Conservation (phyloP, 2,329 filamentous ascomycete genomes). For the Simplicillium aogashimaense region DNA sequence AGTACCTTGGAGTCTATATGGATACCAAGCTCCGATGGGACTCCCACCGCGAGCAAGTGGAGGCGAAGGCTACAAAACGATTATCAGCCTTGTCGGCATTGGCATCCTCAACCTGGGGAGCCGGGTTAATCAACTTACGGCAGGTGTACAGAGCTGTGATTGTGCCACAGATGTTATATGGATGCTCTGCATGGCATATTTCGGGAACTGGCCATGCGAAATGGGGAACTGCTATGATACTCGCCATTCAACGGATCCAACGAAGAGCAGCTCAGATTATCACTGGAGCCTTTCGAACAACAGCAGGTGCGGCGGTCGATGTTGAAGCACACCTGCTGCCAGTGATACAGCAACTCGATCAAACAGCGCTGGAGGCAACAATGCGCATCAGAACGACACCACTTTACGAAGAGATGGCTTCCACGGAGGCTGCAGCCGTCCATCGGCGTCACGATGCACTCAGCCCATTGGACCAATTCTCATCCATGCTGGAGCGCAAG, state of each 20-base stretch:
- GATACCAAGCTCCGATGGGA: constrained; percentile 13
- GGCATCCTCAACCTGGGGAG: constrained; percentile 13
- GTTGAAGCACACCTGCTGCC: constrained; percentile 15
- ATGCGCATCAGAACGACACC: constrained; percentile 12
- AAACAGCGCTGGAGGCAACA: constrained; percentile 12
- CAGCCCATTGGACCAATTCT: constrained; percentile 6
- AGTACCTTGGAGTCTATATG: constrained; percentile 14
- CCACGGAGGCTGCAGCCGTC: neutral
- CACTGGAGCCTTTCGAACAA: constrained; percentile 15
- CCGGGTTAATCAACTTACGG: constrained; percentile 12
- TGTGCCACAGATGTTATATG: constrained; percentile 15
- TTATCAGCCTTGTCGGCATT: constrained; percentile 13
- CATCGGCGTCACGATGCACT: neutral
- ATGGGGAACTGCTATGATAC: constrained; percentile 6
- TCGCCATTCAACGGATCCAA: constrained; percentile 10
- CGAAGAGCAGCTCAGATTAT: constrained; percentile 15
- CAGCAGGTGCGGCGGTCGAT: constrained; percentile 13
- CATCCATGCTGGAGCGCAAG: constrained; percentile 3
- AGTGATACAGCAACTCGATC: constrained; percentile 11
- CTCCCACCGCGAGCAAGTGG: constrained; percentile 11
- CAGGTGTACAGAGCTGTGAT: constrained; percentile 15
- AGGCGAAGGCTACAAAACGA: constrained; percentile 10
- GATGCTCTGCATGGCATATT: constrained; percentile 15
- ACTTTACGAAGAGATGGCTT: constrained; percentile 6
- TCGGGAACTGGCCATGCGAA: constrained; percentile 3